Conservation (phyloP, 208 protist species). For the Leishmania amazonensis region DNA sequence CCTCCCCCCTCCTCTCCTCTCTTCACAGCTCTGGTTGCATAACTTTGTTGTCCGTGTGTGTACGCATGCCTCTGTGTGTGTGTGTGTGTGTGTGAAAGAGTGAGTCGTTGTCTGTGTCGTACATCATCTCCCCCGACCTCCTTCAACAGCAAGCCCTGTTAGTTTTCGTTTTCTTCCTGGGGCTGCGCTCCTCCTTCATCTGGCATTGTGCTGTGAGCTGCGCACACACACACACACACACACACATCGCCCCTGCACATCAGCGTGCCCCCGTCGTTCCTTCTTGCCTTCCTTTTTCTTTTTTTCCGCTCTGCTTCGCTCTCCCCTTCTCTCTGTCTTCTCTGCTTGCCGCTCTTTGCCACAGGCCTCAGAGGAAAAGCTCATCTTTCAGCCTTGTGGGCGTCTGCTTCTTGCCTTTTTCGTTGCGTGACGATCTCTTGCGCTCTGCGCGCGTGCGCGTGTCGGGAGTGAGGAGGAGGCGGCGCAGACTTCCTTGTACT, state of each 20-base stretch:
- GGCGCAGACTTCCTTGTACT: neutral
- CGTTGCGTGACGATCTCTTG: neutral
- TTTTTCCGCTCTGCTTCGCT: neutral
- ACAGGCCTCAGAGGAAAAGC: neutral
- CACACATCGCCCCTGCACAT: neutral
- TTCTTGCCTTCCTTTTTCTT: neutral
- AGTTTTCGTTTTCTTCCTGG: neutral
- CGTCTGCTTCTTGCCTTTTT: neutral
- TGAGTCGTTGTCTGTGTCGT: neutral
- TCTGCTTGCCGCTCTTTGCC: neutral
- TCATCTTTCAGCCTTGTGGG: neutral
- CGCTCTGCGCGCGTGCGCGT: neutral
- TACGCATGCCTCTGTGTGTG: neutral
- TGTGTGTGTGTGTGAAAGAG: slow-evolving; percentile 2
- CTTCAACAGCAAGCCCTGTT: neutral
- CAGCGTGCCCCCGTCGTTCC: neutral
- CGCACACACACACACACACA: neutral
- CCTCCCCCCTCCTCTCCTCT: neutral
- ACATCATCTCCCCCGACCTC: neutral
- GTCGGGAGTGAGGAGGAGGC: neutral
- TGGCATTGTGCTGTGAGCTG: neutral
- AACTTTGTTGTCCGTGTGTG: neutral
- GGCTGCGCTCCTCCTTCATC: neutral
- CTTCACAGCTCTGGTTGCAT: neutral
- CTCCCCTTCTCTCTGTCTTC: neutral